Evolutionary conservation across 2,329 filamentous ascomycete species (phyloP).

Genomic region (Calonectria ilicicola): DNA sequence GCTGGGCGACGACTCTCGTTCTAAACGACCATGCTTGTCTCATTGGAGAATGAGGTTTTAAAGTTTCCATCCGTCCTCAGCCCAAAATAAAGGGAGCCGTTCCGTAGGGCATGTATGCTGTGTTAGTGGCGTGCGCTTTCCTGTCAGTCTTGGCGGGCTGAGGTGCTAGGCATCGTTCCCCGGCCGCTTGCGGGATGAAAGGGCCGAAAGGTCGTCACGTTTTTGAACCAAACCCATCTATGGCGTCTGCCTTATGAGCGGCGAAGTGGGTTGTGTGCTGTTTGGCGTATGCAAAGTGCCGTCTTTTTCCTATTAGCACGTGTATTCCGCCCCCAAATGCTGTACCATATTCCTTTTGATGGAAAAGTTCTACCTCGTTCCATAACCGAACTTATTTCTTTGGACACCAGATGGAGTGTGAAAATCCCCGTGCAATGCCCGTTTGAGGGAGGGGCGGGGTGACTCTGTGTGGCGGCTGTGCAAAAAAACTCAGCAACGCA

Average conservation of each 20-base stretch:
- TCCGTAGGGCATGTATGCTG: background rate
- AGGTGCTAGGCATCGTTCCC: conserved; percentile 9
- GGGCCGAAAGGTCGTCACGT: conserved; percentile 18
- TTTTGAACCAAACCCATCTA: background rate
- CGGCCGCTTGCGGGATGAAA: conserved; percentile 18
- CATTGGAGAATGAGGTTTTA: conserved; percentile 13
- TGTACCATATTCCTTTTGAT: background rate
- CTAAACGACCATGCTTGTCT: background rate
- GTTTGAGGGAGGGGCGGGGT: background rate
- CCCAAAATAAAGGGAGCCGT: background rate
- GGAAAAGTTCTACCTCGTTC: background rate
- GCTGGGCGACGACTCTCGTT: background rate
- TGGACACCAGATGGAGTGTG: background rate
- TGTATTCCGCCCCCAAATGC: background rate
- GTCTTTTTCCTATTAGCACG: background rate
- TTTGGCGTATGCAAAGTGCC: conserved; percentile 1
- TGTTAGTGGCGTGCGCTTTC: background rate
- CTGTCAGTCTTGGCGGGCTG: conserved; percentile 2
- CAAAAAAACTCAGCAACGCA: background rate
- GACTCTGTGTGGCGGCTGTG: conserved; percentile 2
- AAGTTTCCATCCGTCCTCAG: conserved; percentile 13
- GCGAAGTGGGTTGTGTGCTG: conserved; percentile 3
- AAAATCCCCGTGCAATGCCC: background rate
- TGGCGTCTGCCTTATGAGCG: conserved; percentile 2
- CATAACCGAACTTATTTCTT: background rate